Conservation (phyloP, 163 green algal species). For the Volvox carteri region DNA sequence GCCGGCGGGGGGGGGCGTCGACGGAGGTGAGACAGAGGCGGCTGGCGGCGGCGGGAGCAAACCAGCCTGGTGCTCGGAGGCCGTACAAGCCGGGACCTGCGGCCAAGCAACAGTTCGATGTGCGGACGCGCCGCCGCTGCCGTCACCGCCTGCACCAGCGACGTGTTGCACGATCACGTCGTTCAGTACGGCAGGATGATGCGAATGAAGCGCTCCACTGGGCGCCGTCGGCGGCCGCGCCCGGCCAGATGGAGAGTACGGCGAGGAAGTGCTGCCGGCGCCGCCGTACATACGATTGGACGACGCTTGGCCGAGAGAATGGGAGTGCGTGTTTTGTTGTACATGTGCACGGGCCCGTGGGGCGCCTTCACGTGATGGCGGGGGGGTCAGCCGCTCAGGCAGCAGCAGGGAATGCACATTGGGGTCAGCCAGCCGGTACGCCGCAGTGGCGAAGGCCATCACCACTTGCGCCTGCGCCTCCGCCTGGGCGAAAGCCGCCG, state of each 20-base stretch:
- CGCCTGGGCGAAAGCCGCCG: neutral
- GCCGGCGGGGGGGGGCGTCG: neutral
- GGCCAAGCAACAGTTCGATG: neutral
- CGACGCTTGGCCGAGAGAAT: too few relatives aligned
- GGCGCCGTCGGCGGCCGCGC: neutral
- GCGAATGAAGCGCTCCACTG: neutral
- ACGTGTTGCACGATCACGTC: neutral
- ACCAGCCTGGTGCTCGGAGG: neutral
- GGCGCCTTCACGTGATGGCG: too few relatives aligned
- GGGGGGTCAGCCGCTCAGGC: neutral
- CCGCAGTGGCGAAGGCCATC: slow-evolving; percentile 18
- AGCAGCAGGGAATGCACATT: slow-evolving; percentile 46
- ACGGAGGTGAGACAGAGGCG: neutral
- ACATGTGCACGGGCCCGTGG: too few relatives aligned
- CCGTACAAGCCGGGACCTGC: neutral
- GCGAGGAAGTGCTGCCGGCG: neutral
- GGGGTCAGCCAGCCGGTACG: slow-evolving; percentile 12
- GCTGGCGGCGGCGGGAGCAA: neutral
- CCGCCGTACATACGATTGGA: too few relatives aligned
- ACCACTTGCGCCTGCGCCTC: slow-evolving; percentile 29
- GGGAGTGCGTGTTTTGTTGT: too few relatives aligned
- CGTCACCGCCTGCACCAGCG: neutral
- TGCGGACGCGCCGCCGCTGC: neutral
- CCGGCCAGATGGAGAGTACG: neutral
- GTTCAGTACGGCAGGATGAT: neutral